Evolutionary conservation across 345 rosid species (phyloP), one percentile per base, ranked within the genome.

Genomic region (Salix brachista): DNA sequence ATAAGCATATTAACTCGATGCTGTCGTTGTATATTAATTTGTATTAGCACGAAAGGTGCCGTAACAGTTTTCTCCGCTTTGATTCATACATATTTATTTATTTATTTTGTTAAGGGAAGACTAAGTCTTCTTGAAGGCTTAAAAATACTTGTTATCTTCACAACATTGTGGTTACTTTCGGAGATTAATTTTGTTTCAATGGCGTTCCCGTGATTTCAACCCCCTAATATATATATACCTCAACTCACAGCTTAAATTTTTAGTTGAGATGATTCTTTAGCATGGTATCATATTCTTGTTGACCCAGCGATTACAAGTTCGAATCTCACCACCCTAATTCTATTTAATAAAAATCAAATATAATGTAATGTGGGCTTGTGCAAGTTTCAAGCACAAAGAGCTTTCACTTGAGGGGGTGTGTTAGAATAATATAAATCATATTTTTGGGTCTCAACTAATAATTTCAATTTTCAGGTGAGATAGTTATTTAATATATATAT

Each of bases 101-200:
- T 73, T 58, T 65, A 58, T 72, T 56, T n/a, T 34, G 50, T 37
- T 11, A 48, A 56, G 82, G 78, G 70, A 74, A 71, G 78, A 70
- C 78, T 36, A 30, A 80, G 87, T 80, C 82, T 69, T 82, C 74
- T 76, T 69, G 77, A 74, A 76, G 74, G 72, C 77, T 30, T 56
- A 71, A 61, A 56, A 56, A 56, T 34, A n/a, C 62, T 4, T 56
- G 28, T 60, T n/a, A 42, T 54, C 30, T 50, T 65, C 80, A 67
- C 81, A 42, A 12, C 16, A 46, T 3, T 44, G 13, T 12, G 50
- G 16, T 46, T 46, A 14, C 50, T 46, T 46, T 46, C 50, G 18
- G 17, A 46, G 30, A 5, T 52, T 37, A 13, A 16, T n/a, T 72
- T 58, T 36, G 41, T 60, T 11, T 68, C 65, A 48, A 8, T 1